Evolutionary conservation across 345 rosid genomes (phyloP).

Genomic region (Hibiscus syriacus): DNA sequence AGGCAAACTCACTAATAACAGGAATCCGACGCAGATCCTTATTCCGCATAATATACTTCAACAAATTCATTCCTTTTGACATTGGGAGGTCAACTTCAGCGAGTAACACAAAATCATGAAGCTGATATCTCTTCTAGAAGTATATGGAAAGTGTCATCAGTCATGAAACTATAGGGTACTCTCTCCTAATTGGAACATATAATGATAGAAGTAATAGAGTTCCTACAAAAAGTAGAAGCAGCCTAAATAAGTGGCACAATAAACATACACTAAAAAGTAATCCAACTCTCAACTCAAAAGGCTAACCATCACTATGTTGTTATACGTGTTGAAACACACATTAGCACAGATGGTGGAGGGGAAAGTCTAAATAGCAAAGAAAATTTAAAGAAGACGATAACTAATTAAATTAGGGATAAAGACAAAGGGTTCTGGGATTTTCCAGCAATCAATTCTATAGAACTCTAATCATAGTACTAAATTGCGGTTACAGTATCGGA

Average conservation of each 20-base stretch:
- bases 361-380: too few species aligned
- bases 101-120: conserved; percentile 27
- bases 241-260: background rate
- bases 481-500: too few species aligned
- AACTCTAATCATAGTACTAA: too few species aligned
- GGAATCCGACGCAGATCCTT: conserved; percentile 87
- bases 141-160: background rate
- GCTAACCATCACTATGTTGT: background rate
- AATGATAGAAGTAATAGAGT: background rate
- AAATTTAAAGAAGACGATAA: too few species aligned
- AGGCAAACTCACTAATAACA: conserved; percentile 69
- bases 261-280: background rate
- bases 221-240: background rate
- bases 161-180: background rate
- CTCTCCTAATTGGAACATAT: background rate
- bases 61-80: conserved; percentile 90
- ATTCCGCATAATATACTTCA: conserved; percentile 78
- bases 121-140: background rate
- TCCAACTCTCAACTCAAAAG: background rate
- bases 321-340: background rate
- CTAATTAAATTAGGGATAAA: too few species aligned
- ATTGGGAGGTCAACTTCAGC: conserved; percentile 95
- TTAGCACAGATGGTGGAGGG: too few species aligned
- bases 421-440: too few species aligned
- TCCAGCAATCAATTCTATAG: too few species aligned